phyloP scores from a whole-genome alignment of 108 stramenopile species.

The Fistulifera solaris region DNA sequence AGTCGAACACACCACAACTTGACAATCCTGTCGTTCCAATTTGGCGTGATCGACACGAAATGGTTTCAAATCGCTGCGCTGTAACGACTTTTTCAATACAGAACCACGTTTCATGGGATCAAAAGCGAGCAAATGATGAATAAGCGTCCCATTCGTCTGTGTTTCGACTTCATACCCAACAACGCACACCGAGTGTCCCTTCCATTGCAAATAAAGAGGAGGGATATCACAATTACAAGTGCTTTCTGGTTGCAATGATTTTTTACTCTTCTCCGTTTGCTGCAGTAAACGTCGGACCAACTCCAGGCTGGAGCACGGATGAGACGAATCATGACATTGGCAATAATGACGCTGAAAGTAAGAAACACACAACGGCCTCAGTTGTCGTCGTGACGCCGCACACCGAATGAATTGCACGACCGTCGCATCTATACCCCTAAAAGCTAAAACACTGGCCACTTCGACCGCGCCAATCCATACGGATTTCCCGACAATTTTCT shows the following conservation, averaged over 20 bases:
- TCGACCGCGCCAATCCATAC: slow-evolving; percentile 70
- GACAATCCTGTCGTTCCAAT: slow-evolving; percentile 2
- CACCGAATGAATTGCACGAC: slow-evolving; percentile 72
- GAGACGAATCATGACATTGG: not conserved
- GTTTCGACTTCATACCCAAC: slow-evolving; percentile 35
- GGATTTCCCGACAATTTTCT: slow-evolving; percentile 30
- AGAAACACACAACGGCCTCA: slow-evolving; percentile 40
- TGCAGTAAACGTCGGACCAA: not conserved
- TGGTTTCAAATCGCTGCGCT: slow-evolving; percentile 4
- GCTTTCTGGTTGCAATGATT: not conserved
- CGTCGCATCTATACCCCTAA: slow-evolving; percentile 47
- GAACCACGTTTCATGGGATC: slow-evolving; percentile 45
- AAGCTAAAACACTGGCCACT: slow-evolving; percentile 49
- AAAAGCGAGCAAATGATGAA: slow-evolving; percentile 39
- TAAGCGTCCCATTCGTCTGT: not conserved
- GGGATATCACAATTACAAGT: slow-evolving; percentile 10
- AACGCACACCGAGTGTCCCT: slow-evolving; percentile 77
- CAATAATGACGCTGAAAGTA: slow-evolving; percentile 31
- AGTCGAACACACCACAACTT: slow-evolving; percentile 8
- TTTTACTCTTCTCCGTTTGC: not conserved
- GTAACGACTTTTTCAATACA: slow-evolving; percentile 1
- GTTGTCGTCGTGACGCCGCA: slow-evolving; percentile 25
- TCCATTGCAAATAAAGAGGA: slow-evolving; percentile 79
- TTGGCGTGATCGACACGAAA: not conserved
- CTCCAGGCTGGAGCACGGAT: not conserved